Evolutionary conservation across 768 basidiomycete species (phyloP).

Genomic region (Heimioporus sp.): DNA sequence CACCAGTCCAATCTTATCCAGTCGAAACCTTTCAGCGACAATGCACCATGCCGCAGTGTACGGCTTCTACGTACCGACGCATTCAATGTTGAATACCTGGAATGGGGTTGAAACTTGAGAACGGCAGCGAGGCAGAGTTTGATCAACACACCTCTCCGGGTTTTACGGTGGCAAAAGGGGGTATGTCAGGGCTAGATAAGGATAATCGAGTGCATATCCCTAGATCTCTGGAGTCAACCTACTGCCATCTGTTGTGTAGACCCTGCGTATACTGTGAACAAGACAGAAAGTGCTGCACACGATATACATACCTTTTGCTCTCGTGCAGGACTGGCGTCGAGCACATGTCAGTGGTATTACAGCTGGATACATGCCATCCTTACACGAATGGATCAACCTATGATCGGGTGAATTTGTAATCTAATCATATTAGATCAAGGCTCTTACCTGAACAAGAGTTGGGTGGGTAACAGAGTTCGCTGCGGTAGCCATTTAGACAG

Average conservation of each 20-base stretch:
- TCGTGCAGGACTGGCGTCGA: conserved; percentile 37
- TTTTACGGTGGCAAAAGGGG: conserved; percentile 58
- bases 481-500: conserved; percentile 49
- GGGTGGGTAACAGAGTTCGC: conserved; percentile 61
- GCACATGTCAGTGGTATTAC: not conserved
- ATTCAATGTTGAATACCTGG: conserved; percentile 70
- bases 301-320: conserved; percentile 53
- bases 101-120: not conserved
- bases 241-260: conserved; percentile 76
- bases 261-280: conserved; percentile 37
- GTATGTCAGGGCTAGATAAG: conserved; percentile 56
- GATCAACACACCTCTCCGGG: conserved; percentile 48
- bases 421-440: not conserved
- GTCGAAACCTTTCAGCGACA: not conserved
- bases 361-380: conserved; percentile 20
- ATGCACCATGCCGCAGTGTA: not conserved
- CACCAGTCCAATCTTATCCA: conserved; percentile 69
- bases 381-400: conserved; percentile 73
- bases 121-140: not conserved
- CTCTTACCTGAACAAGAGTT: conserved; percentile 52
- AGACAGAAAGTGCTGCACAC: not conserved
- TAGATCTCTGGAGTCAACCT: conserved; percentile 24
- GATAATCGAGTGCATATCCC: not conserved
- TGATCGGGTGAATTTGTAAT: not conserved
- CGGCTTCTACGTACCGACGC: conserved; percentile 46